These are phyloP conservation scores for Podaxis pistillaris DNA, from an alignment of 768 basidiomycete species.

Conservation along the genomic window DNA sequence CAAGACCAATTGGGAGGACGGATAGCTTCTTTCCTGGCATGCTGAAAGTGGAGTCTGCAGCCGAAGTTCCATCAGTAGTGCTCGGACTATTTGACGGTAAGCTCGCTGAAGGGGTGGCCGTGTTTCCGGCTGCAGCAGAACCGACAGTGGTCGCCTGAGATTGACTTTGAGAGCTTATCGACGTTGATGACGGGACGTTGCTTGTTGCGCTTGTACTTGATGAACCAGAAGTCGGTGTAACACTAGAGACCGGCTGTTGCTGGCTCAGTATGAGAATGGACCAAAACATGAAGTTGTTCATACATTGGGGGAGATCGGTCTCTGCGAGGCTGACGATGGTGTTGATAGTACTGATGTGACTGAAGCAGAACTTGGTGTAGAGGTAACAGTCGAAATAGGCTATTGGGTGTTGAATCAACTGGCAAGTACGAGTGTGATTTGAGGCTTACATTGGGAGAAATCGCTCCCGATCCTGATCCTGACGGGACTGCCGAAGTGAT, in stretches of 20 bases:
- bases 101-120: conserved; percentile 15
- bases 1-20: conserved; percentile 81
- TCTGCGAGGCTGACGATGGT: neutral
- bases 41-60: conserved; percentile 42
- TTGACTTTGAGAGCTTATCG: neutral
- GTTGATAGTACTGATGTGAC: neutral
- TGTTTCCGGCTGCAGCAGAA: conserved; percentile 19
- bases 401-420: neutral
- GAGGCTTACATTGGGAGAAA: neutral
- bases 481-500: conserved; percentile 1
- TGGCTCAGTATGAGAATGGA: neutral
- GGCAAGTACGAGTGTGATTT: neutral
- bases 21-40: conserved; percentile 73
- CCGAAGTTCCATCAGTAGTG: conserved; percentile 27
- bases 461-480: neutral
- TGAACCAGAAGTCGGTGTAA: conserved; percentile 13
- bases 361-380: conserved; percentile 11
- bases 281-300: neutral
- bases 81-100: conserved; percentile 17
- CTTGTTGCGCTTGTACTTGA: neutral
- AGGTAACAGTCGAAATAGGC: conserved; percentile 11
- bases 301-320: neutral
- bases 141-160: conserved; percentile 2
- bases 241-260: conserved; percentile 1
- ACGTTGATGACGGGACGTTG: neutral